Conservation (phyloP, 2,329 filamentous ascomycete genomes). For the Scedosporium boydii region DNA sequence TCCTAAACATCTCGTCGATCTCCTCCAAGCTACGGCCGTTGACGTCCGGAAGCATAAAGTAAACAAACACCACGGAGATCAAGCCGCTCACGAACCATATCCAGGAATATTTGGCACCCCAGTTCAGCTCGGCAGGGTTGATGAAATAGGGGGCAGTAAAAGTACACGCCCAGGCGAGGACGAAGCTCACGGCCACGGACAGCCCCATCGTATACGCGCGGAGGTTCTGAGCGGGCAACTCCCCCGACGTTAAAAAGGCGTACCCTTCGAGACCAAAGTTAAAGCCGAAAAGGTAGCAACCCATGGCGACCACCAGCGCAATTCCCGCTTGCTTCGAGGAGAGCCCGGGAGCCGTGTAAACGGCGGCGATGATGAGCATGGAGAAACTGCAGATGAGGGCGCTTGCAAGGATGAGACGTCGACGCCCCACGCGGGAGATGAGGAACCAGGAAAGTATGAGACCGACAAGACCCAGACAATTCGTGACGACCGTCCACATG, state of each 20-base stretch:
- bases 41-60: conserved; percentile 8
- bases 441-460: conserved; percentile 29
- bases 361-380: neutral
- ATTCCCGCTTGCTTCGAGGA: neutral
- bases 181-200: neutral
- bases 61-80: conserved; percentile 18
- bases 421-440: conserved; percentile 26
- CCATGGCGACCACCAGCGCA: neutral
- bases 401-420: conserved; percentile 20
- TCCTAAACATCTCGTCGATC: conserved; percentile 9
- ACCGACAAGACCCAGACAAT: conserved; percentile 18
- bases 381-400: neutral
- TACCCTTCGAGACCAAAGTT: conserved; percentile 1
- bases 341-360: neutral
- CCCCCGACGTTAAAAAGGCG: neutral
- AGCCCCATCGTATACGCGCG: conserved; percentile 2
- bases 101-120: conserved; percentile 20
- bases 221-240: conserved; percentile 4
- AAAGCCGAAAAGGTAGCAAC: conserved; percentile 2
- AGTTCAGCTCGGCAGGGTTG: conserved; percentile 26
- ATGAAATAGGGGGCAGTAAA: conserved; percentile 21
- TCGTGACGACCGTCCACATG: conserved; percentile 2
- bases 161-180: conserved; percentile 8
- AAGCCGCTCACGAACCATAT: conserved; percentile 3
- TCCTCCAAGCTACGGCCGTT: conserved; percentile 8